Evolutionary conservation across 768 basidiomycete species (phyloP), one percentile per base, ranked within the genome.

Genomic region (Nevesoporus exiguus): DNA sequence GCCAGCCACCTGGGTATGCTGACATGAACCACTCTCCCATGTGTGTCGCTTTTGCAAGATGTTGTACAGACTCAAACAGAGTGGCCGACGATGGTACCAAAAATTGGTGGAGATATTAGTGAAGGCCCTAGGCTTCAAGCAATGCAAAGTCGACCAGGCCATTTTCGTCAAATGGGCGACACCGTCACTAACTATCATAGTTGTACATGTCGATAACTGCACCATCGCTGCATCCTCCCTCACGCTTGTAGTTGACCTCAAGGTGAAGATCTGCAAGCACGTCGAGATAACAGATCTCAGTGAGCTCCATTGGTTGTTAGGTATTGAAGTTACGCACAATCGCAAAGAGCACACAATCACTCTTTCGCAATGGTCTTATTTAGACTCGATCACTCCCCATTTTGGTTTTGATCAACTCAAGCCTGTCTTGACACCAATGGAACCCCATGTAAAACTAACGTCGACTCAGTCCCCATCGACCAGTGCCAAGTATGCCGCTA

Each of bases 381-480:
- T 76, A 37, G 58, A 70, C 5, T 39, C 48, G 1, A 64, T 75
- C 45, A 49, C 76, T 40, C 8, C n/a, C 0, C 59, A 57, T 3
- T 75, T 72, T 54, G 58, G 61, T 10, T 64, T 74, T 25, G 49
- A 58, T 63, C n/a, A 37, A 19, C 36, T 37, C 2, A 37, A 37
- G n/a, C 36, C 36, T n/a, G 8, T 37, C 3, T 37, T 17, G 4
- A 37, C 36, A 3, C 15, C 36, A 3, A 37, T 37, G 36, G 36
- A 37, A 17, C 36, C 36, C 17, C 22, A 57, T 46, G 29, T 64
- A 0, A 64, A 59, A 6, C 61, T 74, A 1, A 55, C 60, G 0
- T 57, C 27, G 0, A 45, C 27, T 0, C 67, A 61, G 46, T 73
- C 52, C 13, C 71, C 62, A 0, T 27, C 39, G 1, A 64, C 58